A percentile compares a stretch with the other conserved stretches of the same genome.
Conservation (phyloP, 192 early-diverging fungal species). For the Lobulomyces angularis region DNA sequence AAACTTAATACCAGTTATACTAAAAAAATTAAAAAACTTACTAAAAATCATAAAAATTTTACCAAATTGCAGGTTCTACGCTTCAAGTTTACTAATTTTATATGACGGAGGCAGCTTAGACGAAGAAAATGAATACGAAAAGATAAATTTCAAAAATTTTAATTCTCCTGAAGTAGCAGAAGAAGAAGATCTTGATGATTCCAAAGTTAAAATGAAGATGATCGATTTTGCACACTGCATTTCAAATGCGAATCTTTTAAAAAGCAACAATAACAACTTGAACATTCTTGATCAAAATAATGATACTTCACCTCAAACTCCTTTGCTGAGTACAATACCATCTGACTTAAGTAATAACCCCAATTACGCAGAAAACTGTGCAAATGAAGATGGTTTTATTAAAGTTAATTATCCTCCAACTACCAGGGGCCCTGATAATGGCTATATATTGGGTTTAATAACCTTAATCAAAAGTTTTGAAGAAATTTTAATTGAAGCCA, state of each 20-base stretch:
- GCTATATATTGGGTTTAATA: conserved; percentile 66
- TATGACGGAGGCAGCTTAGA: conserved; percentile 57
- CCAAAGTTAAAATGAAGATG: conserved; percentile 69
- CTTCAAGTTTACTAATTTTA: conserved; percentile 73
- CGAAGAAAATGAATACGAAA: conserved; percentile 6
- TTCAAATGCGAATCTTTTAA: conserved; percentile 36
- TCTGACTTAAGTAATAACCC: conserved; percentile 24
- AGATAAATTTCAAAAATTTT: conserved; percentile 3
- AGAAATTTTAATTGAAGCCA: conserved; percentile 34
- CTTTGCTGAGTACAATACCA: conserved; percentile 10
- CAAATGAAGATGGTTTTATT: conserved; percentile 28
- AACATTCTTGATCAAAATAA: conserved; percentile 20
- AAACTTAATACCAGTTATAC: conserved; percentile 68
- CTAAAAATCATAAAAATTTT: conserved; percentile 64
- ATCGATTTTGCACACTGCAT: conserved; percentile 96
- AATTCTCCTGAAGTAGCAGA: conserved; percentile 6
- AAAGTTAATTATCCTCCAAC: conserved; percentile 45
- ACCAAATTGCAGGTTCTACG: conserved; percentile 81
- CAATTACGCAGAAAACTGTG: conserved; percentile 26
- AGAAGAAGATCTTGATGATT: background rate
- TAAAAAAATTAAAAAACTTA: conserved; percentile 61
- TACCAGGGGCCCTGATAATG: conserved; percentile 61
- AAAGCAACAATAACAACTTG: conserved; percentile 23
- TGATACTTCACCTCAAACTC: conserved; percentile 7
- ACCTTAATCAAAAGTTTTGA: conserved; percentile 58